Evolutionary conservation across 2,329 filamentous ascomycete species (phyloP).

Genomic region (Colletotrichum karsti): DNA sequence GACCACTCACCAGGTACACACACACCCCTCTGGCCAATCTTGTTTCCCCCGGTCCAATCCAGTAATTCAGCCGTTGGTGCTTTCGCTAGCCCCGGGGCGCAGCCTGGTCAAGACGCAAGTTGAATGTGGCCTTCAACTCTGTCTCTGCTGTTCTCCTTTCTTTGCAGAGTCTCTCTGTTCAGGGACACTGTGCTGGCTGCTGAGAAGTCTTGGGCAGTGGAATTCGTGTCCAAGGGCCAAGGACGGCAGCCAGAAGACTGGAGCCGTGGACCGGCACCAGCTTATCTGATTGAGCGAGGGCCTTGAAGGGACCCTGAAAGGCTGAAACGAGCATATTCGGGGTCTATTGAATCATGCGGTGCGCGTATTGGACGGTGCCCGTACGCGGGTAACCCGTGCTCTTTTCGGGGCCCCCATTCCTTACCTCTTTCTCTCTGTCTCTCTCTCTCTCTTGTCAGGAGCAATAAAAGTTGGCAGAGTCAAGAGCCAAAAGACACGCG

Average conservation of each 20-base stretch:
- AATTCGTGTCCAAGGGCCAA: neutral
- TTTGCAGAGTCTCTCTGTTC: neutral
- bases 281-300: conserved; percentile 8
- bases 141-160: neutral
- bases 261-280: neutral
- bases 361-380: conserved; percentile 7
- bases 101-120: neutral
- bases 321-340: conserved; percentile 20
- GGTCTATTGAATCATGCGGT: conserved; percentile 17
- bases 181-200: too few relatives aligned
- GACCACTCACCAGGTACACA: too few relatives aligned
- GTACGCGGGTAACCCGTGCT: neutral
- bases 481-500: conserved; percentile 15
- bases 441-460: too few relatives aligned
- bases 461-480: conserved; percentile 9
- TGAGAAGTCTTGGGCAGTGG: neutral
- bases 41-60: conserved; percentile 15
- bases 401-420: neutral
- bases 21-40: conserved; percentile 9
- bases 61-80: conserved; percentile 14
- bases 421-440: neutral
- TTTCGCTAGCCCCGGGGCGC: conserved; percentile 20
- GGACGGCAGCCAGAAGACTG: neutral
- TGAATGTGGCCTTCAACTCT: too few relatives aligned
- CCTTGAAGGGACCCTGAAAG: conserved; percentile 25